Conservation (phyloP, 495 filamentous ascomycete species). For the Filosporella fistucella region DNA sequence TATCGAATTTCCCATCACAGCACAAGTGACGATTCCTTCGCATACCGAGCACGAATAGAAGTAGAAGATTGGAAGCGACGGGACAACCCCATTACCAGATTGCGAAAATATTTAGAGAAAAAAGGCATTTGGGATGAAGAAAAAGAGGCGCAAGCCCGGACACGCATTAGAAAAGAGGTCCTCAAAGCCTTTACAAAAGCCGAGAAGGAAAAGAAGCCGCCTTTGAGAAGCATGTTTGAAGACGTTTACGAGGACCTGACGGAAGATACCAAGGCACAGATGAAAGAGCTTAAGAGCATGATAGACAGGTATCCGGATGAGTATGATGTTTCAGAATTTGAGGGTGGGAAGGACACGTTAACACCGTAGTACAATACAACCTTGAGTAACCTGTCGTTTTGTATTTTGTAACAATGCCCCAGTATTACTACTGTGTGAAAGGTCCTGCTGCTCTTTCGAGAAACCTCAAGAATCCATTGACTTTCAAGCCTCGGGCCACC, state of each 20-base stretch:
- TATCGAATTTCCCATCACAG: constrained; percentile 97
- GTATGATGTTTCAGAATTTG: constrained; percentile 78
- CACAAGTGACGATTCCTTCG: constrained; percentile 95
- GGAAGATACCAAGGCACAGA: constrained; percentile 74
- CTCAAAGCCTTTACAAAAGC: constrained; percentile 81
- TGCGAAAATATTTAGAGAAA: constrained; percentile 89
- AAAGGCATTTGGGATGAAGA: constrained; percentile 79
- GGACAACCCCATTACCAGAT: constrained; percentile 87
- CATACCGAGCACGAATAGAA: constrained; percentile 88
- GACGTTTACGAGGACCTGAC: constrained; percentile 88
- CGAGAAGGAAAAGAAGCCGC: constrained; percentile 85
- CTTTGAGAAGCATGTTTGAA: constrained; percentile 71
- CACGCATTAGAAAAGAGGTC: constrained; percentile 63
- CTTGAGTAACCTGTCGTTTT: too few relatives aligned
- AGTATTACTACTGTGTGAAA: too few relatives aligned
- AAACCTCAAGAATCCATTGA: too few relatives aligned
- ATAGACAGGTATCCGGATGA: constrained; percentile 87
- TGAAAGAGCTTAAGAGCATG: constrained; percentile 68
- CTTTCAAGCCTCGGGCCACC: too few relatives aligned
- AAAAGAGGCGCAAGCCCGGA: constrained; percentile 68
- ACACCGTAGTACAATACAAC: not conserved
- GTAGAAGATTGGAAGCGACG: constrained; percentile 97
- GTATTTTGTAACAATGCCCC: too few relatives aligned
- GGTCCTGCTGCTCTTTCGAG: too few relatives aligned
- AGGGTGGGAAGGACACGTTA: constrained; percentile 65